Conservation (phyloP, 345 rosid genomes). For the Aurinia saxatilis region DNA sequence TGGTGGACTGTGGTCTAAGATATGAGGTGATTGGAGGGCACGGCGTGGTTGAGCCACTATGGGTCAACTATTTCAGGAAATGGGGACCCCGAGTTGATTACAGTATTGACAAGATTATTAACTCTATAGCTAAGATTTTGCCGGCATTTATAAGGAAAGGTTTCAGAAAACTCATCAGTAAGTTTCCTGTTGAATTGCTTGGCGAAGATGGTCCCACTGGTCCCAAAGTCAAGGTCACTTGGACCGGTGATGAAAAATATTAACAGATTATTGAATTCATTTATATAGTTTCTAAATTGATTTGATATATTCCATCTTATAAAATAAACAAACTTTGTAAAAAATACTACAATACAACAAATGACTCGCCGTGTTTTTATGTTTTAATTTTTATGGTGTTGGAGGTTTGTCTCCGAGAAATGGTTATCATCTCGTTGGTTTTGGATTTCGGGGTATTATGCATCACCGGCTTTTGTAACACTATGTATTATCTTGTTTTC, state of each 20-base stretch:
- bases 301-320: too few relatives aligned
- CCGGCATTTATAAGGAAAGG: constrained; percentile 34
- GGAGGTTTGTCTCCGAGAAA: too few relatives aligned
- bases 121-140: constrained; percentile 35
- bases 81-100: constrained; percentile 67
- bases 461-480: too few relatives aligned
- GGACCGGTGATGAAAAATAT: constrained; percentile 48
- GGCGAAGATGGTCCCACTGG: constrained; percentile 77
- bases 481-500: too few relatives aligned
- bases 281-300: not conserved
- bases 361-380: too few relatives aligned
- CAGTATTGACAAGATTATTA: constrained; percentile 26
- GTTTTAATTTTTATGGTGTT: too few relatives aligned
- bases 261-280: not conserved
- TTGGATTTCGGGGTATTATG: too few relatives aligned
- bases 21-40: constrained; percentile 39
- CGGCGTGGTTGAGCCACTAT: constrained; percentile 36
- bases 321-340: too few relatives aligned
- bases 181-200: constrained; percentile 42
- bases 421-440: too few relatives aligned
- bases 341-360: too few relatives aligned
- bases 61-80: constrained; percentile 52
- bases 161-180: constrained; percentile 33
- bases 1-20: constrained; percentile 33
- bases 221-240: constrained; percentile 49